Conservation (phyloP, 345 rosid species). For the Citrus australasica region DNA sequence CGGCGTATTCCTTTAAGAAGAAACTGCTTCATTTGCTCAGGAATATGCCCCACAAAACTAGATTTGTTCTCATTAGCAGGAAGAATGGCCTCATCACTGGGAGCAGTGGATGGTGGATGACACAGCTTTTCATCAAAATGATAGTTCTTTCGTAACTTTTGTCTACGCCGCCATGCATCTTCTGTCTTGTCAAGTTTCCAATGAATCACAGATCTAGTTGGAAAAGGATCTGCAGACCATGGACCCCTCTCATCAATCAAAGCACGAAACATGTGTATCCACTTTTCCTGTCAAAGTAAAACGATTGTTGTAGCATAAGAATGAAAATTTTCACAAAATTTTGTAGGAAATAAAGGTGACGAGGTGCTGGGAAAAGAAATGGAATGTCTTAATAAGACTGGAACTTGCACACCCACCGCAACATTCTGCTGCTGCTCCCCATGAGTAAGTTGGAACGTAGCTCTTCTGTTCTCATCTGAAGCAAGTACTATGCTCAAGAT, state of each 20-base stretch:
- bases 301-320: conserved; percentile 6
- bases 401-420: conserved; percentile 41
- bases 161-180: conserved; percentile 94
- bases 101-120: conserved; percentile 52
- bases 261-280: conserved; percentile 92
- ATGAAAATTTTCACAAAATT: background rate
- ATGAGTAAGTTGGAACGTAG: conserved; percentile 55
- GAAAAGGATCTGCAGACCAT: conserved; percentile 97
- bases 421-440: conserved; percentile 93
- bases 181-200: conserved; percentile 99
- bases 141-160: conserved; percentile 82
- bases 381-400: background rate
- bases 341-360: background rate
- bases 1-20: conserved; percentile 74
- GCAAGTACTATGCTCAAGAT: conserved; percentile 56
- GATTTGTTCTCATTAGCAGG: conserved; percentile 49
- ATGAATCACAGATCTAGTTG: conserved; percentile 57
- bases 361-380: background rate
- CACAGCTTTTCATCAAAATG: conserved; percentile 87
- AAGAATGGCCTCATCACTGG: conserved; percentile 42
- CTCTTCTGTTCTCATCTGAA: conserved; percentile 80
- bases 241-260: conserved; percentile 98
- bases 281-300: conserved; percentile 59
- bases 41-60: conserved; percentile 77
- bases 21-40: conserved; percentile 95